Conservation (phyloP, 2,329 filamentous ascomycete species). For the Chaetoscypha palmicola region DNA sequence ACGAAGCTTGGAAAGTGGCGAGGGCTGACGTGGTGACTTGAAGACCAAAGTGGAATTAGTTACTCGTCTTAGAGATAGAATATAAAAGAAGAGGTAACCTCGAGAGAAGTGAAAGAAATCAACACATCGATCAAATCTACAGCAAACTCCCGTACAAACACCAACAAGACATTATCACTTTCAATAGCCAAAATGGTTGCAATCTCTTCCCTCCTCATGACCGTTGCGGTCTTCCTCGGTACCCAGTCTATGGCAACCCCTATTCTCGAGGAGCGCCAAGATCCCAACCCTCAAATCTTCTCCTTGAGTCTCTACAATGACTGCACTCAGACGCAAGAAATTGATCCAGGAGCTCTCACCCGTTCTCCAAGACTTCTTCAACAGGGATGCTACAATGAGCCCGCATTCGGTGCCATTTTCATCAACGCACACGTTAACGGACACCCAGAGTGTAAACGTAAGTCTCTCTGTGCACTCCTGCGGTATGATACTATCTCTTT, state of each 20-base stretch:
- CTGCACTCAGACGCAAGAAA: background rate
- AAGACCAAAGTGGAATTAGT: too few relatives aligned
- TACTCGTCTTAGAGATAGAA: too few relatives aligned
- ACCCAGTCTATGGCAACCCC: background rate
- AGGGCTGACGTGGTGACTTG: too few relatives aligned
- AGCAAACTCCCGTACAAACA: too few relatives aligned
- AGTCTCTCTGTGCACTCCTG: too few relatives aligned
- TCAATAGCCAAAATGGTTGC: background rate
- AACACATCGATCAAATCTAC: too few relatives aligned
- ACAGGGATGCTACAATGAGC: background rate
- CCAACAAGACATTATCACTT: too few relatives aligned
- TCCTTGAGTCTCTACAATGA: background rate
- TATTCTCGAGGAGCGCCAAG: background rate
- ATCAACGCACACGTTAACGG: background rate
- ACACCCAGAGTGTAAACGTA: background rate
- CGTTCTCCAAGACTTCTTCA: background rate
- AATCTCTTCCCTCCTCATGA: background rate
- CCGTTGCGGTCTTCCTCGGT: background rate
- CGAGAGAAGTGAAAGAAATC: too few relatives aligned
- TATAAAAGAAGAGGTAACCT: too few relatives aligned
- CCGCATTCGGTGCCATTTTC: background rate
- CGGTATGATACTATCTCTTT: background rate
- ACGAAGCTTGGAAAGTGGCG: too few relatives aligned
- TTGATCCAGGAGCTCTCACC: background rate
- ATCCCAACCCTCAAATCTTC: background rate